Percentiles rank a stretch among this genome's conserved stretches.
These are phyloP conservation scores for Wilcoxina mikolae DNA, from an alignment of 495 filamentous ascomycete genomes.

Conservation along the genomic window DNA sequence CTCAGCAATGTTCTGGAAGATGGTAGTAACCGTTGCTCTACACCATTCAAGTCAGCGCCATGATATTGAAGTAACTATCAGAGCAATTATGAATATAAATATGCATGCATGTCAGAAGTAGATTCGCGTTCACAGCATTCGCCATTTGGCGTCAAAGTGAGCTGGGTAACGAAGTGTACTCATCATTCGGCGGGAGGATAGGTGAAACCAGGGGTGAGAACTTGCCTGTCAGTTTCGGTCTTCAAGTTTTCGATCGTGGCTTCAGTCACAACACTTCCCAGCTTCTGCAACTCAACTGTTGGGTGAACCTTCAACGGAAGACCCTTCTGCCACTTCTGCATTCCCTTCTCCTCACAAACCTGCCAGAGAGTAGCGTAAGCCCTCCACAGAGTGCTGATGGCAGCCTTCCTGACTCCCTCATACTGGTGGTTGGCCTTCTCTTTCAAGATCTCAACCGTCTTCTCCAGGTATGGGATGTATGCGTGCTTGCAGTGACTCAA, in stretches of 20 bases:
- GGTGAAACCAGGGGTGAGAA: conserved; percentile 21
- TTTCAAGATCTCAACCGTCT: conserved; percentile 67
- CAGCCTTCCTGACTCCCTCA: conserved; percentile 83
- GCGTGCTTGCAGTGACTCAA: conserved; percentile 65
- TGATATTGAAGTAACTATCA: conserved; percentile 4
- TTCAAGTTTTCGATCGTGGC: conserved; percentile 73
- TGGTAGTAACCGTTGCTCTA: conserved; percentile 79
- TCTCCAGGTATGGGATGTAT: conserved; percentile 77
- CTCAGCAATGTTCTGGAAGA: conserved; percentile 87
- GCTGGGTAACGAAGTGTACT: conserved; percentile 88
- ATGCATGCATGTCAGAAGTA: conserved; percentile 38
- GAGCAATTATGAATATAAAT: conserved; percentile 12
- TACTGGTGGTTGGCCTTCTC: conserved; percentile 73
- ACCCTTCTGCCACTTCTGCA: conserved; percentile 75
- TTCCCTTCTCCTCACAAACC: conserved; percentile 62
- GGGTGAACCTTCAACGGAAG: conserved; percentile 69
- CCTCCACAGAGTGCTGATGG: conserved; percentile 80
- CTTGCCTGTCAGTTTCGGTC: conserved; percentile 85
- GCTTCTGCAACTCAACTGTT: conserved; percentile 59
- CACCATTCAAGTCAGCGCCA: conserved; percentile 8
- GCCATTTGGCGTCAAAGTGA: conserved; percentile 87
- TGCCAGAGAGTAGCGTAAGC: conserved; percentile 84
- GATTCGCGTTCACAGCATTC: conserved; percentile 83
- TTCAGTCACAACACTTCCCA: conserved; percentile 72
- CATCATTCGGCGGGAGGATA: conserved; percentile 50